Evolutionary conservation across 225 moss, liverwort and hornwort species (phyloP), one percentile per base, ranked within the genome.

Genomic region (Antitrichia curtipendula): DNA sequence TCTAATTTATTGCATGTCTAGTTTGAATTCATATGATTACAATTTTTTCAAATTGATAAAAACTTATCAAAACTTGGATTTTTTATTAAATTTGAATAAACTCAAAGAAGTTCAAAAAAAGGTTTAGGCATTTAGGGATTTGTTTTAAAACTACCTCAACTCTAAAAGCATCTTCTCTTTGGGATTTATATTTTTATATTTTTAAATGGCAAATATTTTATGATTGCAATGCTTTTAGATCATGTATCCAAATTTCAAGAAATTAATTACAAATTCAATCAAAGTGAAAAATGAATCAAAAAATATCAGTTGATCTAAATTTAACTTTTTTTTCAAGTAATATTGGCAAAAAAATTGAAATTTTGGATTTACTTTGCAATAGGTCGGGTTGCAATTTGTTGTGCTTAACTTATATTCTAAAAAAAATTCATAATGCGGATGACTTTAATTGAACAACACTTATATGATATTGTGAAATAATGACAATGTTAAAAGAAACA

Each of bases 1-100:
- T 18, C 0, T 34, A 4, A 64, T 64, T 64, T 64, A 12, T 11
- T 36, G 20, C 0, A 36, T 0, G 0, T 7, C 12, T 65, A 19
- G 6, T 20, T 20, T 65, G 20, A n/a, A 19, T 65, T 65, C 1
- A 0, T 4, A 7, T 6, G 2, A 3, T 36, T 65, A 36, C 6
- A 20, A 19, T 36, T 65, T 10, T 36, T 20, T 6, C 5, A 64
- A 64, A 36, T 36, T 36, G 2, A n/a, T n/a, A n/a, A 65, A n/a
- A n/a, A 6, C 3, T 65, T n/a, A n/a, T 65, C 20, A n/a, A 65
- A n/a, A 20, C 10, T 3, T 18, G 8, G 5, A 1, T 10, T 32
- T 10, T 34, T 36, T 36, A 19, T 65, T 65, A 5, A 20, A 11
- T 36, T 65, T 20, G 36, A 65, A 11, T 49, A 16, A 31, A 29